Percentiles rank a stretch among this genome's conserved stretches.
Conservation (phyloP, 768 basidiomycete genomes). For the Pulveroboletus sp. region DNA sequence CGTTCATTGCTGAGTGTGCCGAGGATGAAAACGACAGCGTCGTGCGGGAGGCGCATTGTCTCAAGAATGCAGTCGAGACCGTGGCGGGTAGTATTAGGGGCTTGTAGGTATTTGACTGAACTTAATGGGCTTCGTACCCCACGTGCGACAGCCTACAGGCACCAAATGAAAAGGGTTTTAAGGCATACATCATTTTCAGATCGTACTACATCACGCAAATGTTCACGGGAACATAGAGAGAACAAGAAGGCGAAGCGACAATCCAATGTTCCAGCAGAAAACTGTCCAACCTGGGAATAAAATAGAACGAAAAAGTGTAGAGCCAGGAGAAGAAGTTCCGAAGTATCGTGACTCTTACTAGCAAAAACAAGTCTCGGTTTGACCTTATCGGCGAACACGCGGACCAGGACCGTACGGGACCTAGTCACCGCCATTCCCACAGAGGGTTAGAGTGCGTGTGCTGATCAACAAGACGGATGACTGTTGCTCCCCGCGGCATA, state of each 20-base stretch:
- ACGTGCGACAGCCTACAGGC: neutral
- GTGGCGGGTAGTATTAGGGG: conserved; percentile 56
- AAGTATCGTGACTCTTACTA: too few relatives aligned
- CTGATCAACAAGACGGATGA: conserved; percentile 11
- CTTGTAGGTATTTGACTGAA: conserved; percentile 7
- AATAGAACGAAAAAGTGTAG: too few relatives aligned
- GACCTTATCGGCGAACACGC: neutral
- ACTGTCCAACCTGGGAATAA: neutral
- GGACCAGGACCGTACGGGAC: neutral
- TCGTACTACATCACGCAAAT: neutral
- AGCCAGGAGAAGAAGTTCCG: too few relatives aligned
- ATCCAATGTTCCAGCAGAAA: neutral
- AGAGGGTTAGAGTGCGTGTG: neutral
- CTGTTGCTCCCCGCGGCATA: conserved; percentile 17
- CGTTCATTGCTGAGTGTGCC: conserved; percentile 81
- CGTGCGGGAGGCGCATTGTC: conserved; percentile 58
- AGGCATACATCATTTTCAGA: neutral
- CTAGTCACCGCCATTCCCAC: too few relatives aligned
- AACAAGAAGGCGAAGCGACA: neutral
- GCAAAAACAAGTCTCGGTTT: too few relatives aligned
- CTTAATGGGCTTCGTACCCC: neutral
- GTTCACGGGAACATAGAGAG: too few relatives aligned
- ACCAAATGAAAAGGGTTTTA: neutral
- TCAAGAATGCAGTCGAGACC: conserved; percentile 69
- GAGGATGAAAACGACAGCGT: conserved; percentile 88